Evolutionary conservation across 352 stramenopile genomes (phyloP).

Genomic region (Lagenidium sp.): DNA sequence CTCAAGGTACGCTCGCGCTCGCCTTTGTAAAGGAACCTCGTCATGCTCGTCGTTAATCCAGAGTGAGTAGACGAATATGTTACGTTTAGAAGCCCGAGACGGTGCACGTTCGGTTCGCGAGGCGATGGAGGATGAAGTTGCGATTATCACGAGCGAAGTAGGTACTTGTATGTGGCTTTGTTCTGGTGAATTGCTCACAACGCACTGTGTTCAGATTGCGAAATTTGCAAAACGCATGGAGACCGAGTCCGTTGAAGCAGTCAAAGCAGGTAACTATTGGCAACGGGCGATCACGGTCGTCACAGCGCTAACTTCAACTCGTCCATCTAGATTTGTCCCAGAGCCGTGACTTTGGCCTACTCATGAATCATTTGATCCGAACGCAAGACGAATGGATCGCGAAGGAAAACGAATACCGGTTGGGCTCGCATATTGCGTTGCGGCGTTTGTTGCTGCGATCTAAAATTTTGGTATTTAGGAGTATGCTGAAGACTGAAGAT

Average conservation of each 20-base stretch:
- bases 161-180: background rate
- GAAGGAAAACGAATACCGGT: constrained; percentile 85
- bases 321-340: no score
- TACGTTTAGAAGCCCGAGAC: constrained; percentile 73
- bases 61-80: constrained; percentile 83
- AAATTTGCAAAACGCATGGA: constrained; percentile 23
- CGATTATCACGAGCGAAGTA: constrained; percentile 9
- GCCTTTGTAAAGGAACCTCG: background rate
- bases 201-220: constrained; percentile 29
- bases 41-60: no score
- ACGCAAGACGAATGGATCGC: constrained; percentile 70
- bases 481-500: constrained; percentile 87
- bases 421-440: background rate
- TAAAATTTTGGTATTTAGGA: constrained; percentile 20
- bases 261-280: constrained; percentile 43
- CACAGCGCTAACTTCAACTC: no score
- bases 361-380: constrained; percentile 36
- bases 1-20: constrained; percentile 37
- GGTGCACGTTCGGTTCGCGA: constrained; percentile 41
- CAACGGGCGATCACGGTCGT: background rate
- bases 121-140: constrained; percentile 39
- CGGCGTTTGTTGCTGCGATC: background rate
- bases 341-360: constrained; percentile 39
- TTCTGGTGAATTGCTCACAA: background rate
- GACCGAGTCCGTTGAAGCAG: constrained; percentile 23